These are phyloP conservation scores for Leishmania lainsoni DNA, from an alignment of 208 protist species.

Conservation along the genomic window DNA sequence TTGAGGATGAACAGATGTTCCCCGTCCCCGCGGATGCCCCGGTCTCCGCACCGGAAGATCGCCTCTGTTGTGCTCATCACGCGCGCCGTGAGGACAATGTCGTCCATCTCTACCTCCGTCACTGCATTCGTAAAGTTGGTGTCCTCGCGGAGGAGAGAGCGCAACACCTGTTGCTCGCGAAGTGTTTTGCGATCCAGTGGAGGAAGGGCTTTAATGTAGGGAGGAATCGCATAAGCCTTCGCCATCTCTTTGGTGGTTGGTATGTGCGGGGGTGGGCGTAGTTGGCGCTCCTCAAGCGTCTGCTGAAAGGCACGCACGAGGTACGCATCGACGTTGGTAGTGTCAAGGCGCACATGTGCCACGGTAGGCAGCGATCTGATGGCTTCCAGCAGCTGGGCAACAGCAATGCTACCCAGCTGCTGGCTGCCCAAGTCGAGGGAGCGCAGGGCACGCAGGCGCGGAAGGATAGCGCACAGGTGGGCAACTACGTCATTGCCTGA, in stretches of 20 bases:
- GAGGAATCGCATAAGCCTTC: conserved; percentile 21
- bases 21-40: conserved; percentile 66
- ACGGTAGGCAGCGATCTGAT: conserved; percentile 28
- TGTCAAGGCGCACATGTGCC: conserved; percentile 35
- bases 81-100: conserved; percentile 54
- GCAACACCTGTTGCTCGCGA: conserved; percentile 67
- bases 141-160: conserved; percentile 49
- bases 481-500: conserved; percentile 62
- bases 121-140: conserved; percentile 34
- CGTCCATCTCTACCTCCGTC: conserved; percentile 28
- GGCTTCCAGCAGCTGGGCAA: conserved; percentile 41
- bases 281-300: conserved; percentile 29
- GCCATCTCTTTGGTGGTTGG: not conserved
- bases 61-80: conserved; percentile 63
- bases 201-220: conserved; percentile 33
- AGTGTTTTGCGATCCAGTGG: conserved; percentile 69
- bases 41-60: conserved; percentile 40
- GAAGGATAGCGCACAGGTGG: conserved; percentile 45
- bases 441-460: conserved; percentile 35
- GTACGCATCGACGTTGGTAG: conserved; percentile 31
- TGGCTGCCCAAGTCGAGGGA: conserved; percentile 51
- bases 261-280: not conserved
- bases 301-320: conserved; percentile 36
- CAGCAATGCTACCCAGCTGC: conserved; percentile 55
- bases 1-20: conserved; percentile 73